These are phyloP conservation scores for Neoboletus brunneissimus DNA, from an alignment of 768 basidiomycete species.

Conservation along the genomic window DNA sequence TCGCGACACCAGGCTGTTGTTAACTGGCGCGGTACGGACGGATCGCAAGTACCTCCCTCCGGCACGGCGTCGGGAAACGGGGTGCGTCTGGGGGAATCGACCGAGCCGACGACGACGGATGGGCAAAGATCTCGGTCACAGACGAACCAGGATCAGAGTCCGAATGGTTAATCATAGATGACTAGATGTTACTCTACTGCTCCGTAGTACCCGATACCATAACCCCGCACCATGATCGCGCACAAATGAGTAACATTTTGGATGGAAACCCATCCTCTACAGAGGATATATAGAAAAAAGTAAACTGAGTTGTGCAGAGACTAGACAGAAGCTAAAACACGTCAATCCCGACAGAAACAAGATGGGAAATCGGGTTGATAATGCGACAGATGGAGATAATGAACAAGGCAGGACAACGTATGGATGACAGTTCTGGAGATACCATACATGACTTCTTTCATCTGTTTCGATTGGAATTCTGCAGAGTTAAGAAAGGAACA, in stretches of 20 bases:
- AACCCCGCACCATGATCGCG: conserved; percentile 12
- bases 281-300: conserved; percentile 27
- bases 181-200: conserved; percentile 24
- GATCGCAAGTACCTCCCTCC: conserved; percentile 35
- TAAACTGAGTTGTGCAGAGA: conserved; percentile 17
- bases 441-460: conserved; percentile 35
- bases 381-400: conserved; percentile 20
- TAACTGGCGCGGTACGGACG: conserved; percentile 50
- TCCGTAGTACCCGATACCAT: conserved; percentile 23
- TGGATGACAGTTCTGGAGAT: conserved; percentile 29
- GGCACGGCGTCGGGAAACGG: conserved; percentile 42
- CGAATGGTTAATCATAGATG: conserved; percentile 85
- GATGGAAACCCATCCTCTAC: conserved; percentile 33
- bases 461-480: conserved; percentile 33
- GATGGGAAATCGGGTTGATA: conserved; percentile 15
- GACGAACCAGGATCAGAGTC: conserved; percentile 77
- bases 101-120: conserved; percentile 50
- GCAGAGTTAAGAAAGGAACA: conserved; percentile 26
- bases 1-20: conserved; percentile 63
- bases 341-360: conserved; percentile 28
- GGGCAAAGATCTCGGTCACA: conserved; percentile 67
- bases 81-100: conserved; percentile 40
- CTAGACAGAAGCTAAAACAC: conserved; percentile 19
- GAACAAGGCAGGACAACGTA: conserved; percentile 29
- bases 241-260: conserved; percentile 24